Conservation (phyloP, 805 yeast genomes). For the Zygoascus biomembranicola region DNA sequence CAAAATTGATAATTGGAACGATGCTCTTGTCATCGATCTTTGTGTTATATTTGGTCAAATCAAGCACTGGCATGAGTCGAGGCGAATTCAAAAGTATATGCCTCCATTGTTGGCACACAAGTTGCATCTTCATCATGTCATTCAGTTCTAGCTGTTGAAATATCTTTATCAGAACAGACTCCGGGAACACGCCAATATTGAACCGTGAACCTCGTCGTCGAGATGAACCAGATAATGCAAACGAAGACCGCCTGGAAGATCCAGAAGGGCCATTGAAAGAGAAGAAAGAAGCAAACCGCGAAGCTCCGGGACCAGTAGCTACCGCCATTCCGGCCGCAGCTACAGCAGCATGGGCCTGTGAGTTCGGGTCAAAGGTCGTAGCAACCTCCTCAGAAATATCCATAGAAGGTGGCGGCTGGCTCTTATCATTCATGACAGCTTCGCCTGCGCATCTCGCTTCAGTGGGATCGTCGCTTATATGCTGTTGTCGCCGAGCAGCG, state of each 20-base stretch:
- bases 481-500: conserved; percentile 28
- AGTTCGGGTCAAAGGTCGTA: not conserved
- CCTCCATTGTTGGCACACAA: conserved; percentile 61
- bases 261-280: not conserved
- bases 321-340: not conserved
- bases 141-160: conserved; percentile 49
- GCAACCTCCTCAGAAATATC: not conserved
- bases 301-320: not conserved
- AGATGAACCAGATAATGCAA: not conserved
- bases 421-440: no score
- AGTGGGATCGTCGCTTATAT: not conserved
- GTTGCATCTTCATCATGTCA: conserved; percentile 49
- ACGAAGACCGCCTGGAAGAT: not conserved
- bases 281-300: conserved; percentile 1
- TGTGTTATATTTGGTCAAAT: conserved; percentile 56
- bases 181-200: conserved; percentile 53
- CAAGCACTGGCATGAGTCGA: conserved; percentile 42
- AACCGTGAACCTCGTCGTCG: conserved; percentile 48
- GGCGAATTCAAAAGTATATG: conserved; percentile 53
- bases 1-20: conserved; percentile 55
- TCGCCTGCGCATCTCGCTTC: not conserved
- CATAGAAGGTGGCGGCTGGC: not conserved
- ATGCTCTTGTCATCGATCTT: conserved; percentile 50
- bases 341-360: conserved; percentile 1
- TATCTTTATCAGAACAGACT: conserved; percentile 44